Percentiles rank a stretch among this genome's conserved stretches.
Conservation (phyloP, 306 rosid species). For the Dryas drummondii region DNA sequence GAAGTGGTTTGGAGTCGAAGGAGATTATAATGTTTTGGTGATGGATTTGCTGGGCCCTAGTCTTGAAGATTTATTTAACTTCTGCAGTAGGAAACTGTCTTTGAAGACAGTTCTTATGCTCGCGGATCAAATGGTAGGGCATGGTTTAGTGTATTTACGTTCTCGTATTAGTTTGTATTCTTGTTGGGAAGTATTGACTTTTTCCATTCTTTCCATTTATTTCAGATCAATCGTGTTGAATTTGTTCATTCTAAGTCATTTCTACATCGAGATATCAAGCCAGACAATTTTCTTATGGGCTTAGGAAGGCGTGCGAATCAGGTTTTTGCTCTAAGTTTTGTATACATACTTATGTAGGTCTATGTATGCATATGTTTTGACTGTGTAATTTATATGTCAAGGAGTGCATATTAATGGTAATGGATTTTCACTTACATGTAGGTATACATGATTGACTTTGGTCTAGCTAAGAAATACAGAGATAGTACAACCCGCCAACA, state of each 20-base stretch:
- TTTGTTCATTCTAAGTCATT: slow-evolving; percentile 86
- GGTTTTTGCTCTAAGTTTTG: slow-evolving; percentile 38
- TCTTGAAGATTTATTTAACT: slow-evolving; percentile 95
- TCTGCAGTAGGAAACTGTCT: slow-evolving; percentile 90
- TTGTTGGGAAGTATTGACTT: neutral
- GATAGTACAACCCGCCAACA: slow-evolving; percentile 91
- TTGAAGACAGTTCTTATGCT: slow-evolving; percentile 94
- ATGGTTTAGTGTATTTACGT: slow-evolving; percentile 9
- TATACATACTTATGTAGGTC: neutral
- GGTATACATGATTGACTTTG: slow-evolving; percentile 75
- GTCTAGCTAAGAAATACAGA: slow-evolving; percentile 94
- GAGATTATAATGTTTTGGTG: slow-evolving; percentile 88
- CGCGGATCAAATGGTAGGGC: slow-evolving; percentile 93
- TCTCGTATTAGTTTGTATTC: neutral
- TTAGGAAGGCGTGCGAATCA: slow-evolving; percentile 97
- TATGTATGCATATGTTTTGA: neutral
- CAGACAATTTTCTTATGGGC: slow-evolving; percentile 97
- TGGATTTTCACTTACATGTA: slow-evolving; percentile 30
- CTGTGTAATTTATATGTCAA: neutral
- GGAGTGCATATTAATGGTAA: slow-evolving; percentile 7
- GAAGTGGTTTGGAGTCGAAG: slow-evolving; percentile 97
- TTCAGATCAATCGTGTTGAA: slow-evolving; percentile 90
- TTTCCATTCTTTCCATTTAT: neutral
- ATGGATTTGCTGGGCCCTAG: slow-evolving; percentile 99
- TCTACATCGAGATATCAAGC: slow-evolving; percentile 96